Base-by-base conservation (phyloP, 768 basidiomycete genomes). In the Kwoniella pini region DNA sequence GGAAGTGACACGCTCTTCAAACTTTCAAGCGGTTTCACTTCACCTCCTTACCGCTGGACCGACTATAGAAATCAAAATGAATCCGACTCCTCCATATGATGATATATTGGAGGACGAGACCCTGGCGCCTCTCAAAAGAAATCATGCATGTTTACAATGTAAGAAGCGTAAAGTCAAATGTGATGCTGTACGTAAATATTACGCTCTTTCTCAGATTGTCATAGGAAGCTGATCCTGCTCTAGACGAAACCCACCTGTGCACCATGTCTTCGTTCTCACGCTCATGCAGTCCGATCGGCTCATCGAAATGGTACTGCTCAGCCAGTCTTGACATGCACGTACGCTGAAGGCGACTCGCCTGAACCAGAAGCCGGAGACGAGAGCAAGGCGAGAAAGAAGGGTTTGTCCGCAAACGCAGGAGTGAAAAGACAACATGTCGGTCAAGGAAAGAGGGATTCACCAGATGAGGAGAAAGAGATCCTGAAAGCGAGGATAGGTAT, bases 101-200 rank as follows among this genome's bases (percentile, higher is more conserved):
- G 58, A 54, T 46, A 60, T 64, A 2, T 36, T 64, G 19, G 63
- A 64, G 5, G 63, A 64, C 39, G 63, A 64, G 38, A 42, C 63
- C 4, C 54, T 64, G 3, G 63, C 65, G 17, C 60, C 54, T 39
- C 62, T 77, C 22, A 71, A 72, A 44, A 54, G 76, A 4, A 77
- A 77, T 57, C 74, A 75, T 60, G 76, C 76, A 9, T 77, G 76
- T 64, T 57, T 77, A 13, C 68, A 71, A 59, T 77, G 76, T 58
- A 72, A 74, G 45, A 71, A 72, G 45, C 69, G 74, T 2, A 77
- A 77, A 57, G 70, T 77, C 54, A 76, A 76, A 53, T 77, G 76
- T 54, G 74, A 76, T 60, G 76, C 71, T 27, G 72, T 67, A n/a
- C n/a, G n/a, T n/a, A n/a, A n/a, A n/a, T n/a, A n/a, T n/a, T n/a